Base-by-base conservation (phyloP, 345 rosid species). In the Carallia pectinifolia region DNA sequence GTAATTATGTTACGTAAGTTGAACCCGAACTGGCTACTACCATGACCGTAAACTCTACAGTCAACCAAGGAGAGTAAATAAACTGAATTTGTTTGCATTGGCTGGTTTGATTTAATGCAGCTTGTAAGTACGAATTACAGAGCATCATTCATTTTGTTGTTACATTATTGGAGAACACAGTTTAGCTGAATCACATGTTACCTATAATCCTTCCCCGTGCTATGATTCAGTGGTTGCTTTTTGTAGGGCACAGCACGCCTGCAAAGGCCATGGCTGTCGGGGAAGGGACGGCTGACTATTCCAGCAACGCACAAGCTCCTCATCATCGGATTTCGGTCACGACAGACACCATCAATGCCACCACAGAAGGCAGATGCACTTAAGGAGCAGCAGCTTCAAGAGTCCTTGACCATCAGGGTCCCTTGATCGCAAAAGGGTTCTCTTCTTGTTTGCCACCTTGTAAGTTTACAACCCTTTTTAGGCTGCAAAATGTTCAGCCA, bases 301-400 rank as follows among this genome's bases (percentile, higher is more conserved):
- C 74, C 7, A 68, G 70, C 77, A 74, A 62, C 73, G 65, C 80
- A 27, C 86, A 79, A 53, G 58, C 66, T 67, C 88, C 84, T 82
- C 97, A 91, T 80, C 98, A 91, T 80, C 98, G 87, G 79, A 91
- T 91, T 62, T 85, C 96, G 48, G 65, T 93, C 69, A 81, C 85
- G 0, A 73, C 90, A 6, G 78, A 84, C 74, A 80, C 68, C 53
- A 61, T 83, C 36, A 58, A 73, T 48, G 72, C 71, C 15, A 48
- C 72, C 8, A 56, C 81, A 7, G 96, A 87, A 33, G 76, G 88
- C 73, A 82, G 86, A 67, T 72, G 77, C 23, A 61, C 70, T 0
- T 69, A 2, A 81, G 89, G 71, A 90, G 97, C 59, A 86, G 87
- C 64, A 87, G 91, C 75, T 83, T 90, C 80, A 87, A 87, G 81